phyloP scores from a whole-genome alignment of 1,139 yeast species.

The Taphrina deformans region DNA sequence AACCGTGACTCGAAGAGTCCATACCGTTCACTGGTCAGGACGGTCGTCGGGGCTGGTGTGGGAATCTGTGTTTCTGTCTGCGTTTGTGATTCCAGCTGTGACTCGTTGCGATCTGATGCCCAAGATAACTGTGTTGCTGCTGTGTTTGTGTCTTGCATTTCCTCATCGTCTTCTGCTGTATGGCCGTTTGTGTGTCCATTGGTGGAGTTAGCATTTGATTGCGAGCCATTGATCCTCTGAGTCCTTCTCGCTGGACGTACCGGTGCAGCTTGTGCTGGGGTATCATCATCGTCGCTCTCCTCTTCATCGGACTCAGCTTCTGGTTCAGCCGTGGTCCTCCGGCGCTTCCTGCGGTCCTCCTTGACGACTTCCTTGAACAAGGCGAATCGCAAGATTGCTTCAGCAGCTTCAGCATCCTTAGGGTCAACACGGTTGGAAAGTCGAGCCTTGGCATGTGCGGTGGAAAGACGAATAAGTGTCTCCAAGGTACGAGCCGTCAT shows the following conservation, averaged over 20 bases:
- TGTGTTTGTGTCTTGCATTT: conserved; percentile 39
- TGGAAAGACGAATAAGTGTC: conserved; percentile 88
- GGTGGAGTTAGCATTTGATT: conserved; percentile 4
- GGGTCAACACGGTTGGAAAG: conserved; percentile 71
- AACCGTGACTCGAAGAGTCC: conserved; percentile 43
- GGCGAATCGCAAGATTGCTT: conserved; percentile 78
- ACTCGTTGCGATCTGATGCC: conserved; percentile 31
- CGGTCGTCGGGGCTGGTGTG: conserved; percentile 36
- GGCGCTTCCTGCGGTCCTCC: conserved; percentile 44
- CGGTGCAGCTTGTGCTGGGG: conserved; percentile 44
- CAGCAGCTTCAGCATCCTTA: conserved; percentile 84
- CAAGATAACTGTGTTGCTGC: conserved; percentile 34
- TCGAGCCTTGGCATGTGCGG: conserved; percentile 96
- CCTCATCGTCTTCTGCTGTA: conserved; percentile 39
- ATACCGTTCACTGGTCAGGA: conserved; percentile 39
- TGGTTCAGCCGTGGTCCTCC: conserved; percentile 40
- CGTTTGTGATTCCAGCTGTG: conserved; percentile 20
- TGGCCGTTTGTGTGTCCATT: conserved; percentile 16
- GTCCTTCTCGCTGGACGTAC: conserved; percentile 14
- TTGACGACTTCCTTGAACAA: conserved; percentile 68
- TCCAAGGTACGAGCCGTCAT: conserved; percentile 97
- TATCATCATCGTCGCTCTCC: conserved; percentile 43
- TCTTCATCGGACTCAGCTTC: conserved; percentile 42
- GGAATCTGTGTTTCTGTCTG: conserved; percentile 31
- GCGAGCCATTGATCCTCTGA: conserved; percentile 10